Conservation (phyloP, 805 yeast genomes). For the Zygoascus ofunaensis region DNA sequence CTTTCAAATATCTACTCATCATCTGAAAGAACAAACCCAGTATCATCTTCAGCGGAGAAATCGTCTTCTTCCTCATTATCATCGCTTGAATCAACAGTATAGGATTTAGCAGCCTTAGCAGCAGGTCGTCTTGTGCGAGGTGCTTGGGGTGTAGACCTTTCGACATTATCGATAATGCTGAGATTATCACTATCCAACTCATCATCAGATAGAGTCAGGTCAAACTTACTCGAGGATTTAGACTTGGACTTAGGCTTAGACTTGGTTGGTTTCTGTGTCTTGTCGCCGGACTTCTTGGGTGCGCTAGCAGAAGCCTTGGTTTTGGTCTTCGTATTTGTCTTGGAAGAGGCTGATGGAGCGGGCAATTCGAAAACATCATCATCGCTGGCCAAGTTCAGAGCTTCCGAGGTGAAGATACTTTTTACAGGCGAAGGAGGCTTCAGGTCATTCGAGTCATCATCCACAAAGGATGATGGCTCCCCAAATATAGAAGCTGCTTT, state of each 20-base stretch:
- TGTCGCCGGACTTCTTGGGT: not conserved
- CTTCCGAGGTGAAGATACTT: not conserved
- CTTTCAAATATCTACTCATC: not conserved
- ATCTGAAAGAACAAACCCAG: not conserved
- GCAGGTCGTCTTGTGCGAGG: constrained; percentile 24
- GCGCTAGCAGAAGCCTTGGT: not conserved
- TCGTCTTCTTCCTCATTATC: constrained; percentile 8
- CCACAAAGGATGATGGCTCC: not conserved
- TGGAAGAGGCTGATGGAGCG: constrained; percentile 6
- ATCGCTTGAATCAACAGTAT: constrained; percentile 10
- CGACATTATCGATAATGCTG: not conserved
- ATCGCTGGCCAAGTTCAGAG: constrained; percentile 3
- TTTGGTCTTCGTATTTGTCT: not conserved
- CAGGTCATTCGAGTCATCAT: constrained; percentile 2
- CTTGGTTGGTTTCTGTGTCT: not conserved
- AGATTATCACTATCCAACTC: not conserved
- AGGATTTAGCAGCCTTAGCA: constrained; percentile 15
- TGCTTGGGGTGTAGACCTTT: not conserved
- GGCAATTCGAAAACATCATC: constrained; percentile 4
- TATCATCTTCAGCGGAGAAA: constrained; percentile 1
- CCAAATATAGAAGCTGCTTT: constrained; percentile 6
- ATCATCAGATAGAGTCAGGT: no score
- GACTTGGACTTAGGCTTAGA: not conserved
- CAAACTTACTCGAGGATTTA: not conserved
- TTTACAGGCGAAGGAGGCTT: constrained; percentile 2